phyloP scores from a whole-genome alignment of 768 basidiomycete species.

The Daedalea quercina region DNA sequence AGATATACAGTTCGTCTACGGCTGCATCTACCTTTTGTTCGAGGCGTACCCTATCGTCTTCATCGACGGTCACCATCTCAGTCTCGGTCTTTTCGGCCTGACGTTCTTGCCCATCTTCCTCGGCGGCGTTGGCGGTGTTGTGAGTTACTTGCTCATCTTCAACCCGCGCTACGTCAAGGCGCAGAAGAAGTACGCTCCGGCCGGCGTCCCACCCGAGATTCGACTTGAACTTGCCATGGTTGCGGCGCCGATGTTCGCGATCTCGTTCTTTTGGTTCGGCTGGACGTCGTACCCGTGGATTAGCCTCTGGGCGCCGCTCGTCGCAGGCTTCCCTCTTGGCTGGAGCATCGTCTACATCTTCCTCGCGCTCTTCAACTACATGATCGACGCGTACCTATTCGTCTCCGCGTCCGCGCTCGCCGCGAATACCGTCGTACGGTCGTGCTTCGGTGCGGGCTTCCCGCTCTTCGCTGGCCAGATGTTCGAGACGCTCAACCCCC shows the following conservation, averaged over 20 bases:
- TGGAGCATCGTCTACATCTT: conserved; percentile 51
- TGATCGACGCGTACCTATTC: conserved; percentile 55
- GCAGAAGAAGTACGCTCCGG: conserved; percentile 37
- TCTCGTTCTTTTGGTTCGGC: conserved; percentile 66
- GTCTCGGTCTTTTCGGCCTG: conserved; percentile 47
- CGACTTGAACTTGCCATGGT: conserved; percentile 45
- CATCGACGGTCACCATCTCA: conserved; percentile 44
- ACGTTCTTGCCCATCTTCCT: conserved; percentile 57
- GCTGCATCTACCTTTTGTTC: conserved; percentile 55
- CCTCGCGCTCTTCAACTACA: conserved; percentile 53
- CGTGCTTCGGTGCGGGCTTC: conserved; percentile 24
- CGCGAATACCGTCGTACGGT: conserved; percentile 45
- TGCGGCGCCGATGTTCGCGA: conserved; percentile 43
- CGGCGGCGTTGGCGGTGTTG: conserved; percentile 28
- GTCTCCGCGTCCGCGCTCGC: conserved; percentile 56
- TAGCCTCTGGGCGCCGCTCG: conserved; percentile 48
- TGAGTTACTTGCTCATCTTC: conserved; percentile 36
- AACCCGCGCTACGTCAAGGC: conserved; percentile 46
- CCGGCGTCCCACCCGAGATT: conserved; percentile 57
- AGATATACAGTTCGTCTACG: conserved; percentile 44
- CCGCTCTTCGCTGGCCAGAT: conserved; percentile 33
- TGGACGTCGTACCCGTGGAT: conserved; percentile 55
- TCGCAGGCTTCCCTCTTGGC: conserved; percentile 42
- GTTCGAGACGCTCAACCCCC: conserved; percentile 43
- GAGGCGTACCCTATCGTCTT: conserved; percentile 64